Conservation (phyloP, 305 asterid species). For the Solanum hybrid region DNA sequence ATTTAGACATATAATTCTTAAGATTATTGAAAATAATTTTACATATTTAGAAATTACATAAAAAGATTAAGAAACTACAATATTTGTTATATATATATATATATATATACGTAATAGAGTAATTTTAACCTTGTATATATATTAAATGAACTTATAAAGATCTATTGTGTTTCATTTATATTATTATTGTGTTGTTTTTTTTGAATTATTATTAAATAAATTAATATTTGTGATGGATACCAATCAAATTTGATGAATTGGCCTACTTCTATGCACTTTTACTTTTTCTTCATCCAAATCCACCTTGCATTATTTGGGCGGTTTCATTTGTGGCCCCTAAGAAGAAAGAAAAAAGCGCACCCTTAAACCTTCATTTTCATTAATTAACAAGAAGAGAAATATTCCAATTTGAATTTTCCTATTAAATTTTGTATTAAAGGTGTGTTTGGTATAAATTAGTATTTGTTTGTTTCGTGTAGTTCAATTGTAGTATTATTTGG, state of each 20-base stretch:
- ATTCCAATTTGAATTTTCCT: not conserved
- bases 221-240: not conserved
- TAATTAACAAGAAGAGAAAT: not conserved
- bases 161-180: not conserved
- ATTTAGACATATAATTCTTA: not conserved
- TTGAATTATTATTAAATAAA: not conserved
- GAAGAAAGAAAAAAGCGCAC: not conserved
- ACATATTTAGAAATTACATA: too few species aligned
- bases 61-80: too few species aligned
- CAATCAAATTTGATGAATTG: not conserved
- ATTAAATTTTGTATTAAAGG: not conserved
- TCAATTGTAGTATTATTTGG: not conserved
- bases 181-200: not conserved
- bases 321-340: not conserved
- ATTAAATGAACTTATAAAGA: not conserved
- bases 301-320: not conserved
- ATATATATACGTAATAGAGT: not conserved
- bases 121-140: not conserved
- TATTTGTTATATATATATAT: too few species aligned
- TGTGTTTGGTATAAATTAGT: not conserved
- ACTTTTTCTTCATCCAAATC: not conserved
- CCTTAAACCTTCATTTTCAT: not conserved
- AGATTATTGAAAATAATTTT: too few species aligned
- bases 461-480: not conserved
- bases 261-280: not conserved